Evolutionary conservation across 805 yeast genomes (phyloP).

Genomic region (Starmerella floris): DNA sequence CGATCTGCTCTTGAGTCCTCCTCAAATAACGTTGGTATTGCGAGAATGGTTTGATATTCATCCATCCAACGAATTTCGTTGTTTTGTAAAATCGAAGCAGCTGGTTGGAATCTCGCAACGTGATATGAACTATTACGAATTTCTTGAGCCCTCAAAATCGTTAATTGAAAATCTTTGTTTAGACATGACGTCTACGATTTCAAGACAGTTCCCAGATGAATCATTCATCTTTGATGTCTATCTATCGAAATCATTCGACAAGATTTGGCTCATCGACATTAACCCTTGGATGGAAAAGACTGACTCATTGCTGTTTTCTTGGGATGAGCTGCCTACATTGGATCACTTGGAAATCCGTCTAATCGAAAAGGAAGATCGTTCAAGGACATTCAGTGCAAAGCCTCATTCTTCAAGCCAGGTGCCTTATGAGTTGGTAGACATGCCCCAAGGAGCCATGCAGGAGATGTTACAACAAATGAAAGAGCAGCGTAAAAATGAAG

Average conservation of each 20-base stretch:
- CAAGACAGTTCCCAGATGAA: slow-evolving; percentile 39
- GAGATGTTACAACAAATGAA: slow-evolving; percentile 17
- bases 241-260: slow-evolving; percentile 57
- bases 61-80: slow-evolving; percentile 85
- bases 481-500: slow-evolving; percentile 9
- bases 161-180: slow-evolving; percentile 38
- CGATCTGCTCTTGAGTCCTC: slow-evolving; percentile 54
- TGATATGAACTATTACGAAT: slow-evolving; percentile 72
- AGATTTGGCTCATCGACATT: slow-evolving; percentile 63
- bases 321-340: slow-evolving; percentile 53
- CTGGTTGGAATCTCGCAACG: slow-evolving; percentile 72
- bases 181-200: slow-evolving; percentile 34
- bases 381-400: slow-evolving; percentile 63
- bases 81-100: slow-evolving; percentile 53
- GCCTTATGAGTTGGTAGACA: slow-evolving; percentile 76
- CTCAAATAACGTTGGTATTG: slow-evolving; percentile 37
- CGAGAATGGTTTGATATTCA: slow-evolving; percentile 73
- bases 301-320: slow-evolving; percentile 64
- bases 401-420: slow-evolving; percentile 86
- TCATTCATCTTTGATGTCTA: slow-evolving; percentile 68
- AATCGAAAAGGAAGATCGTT: slow-evolving; percentile 47
- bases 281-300: slow-evolving; percentile 74
- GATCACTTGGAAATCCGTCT: slow-evolving; percentile 40
- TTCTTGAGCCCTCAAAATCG: slow-evolving; percentile 40
- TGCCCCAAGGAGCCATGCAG: slow-evolving; percentile 16